These are phyloP conservation scores for Triangularia verruculosa DNA, from an alignment of 2,329 filamentous ascomycete species.

Conservation along the genomic window DNA sequence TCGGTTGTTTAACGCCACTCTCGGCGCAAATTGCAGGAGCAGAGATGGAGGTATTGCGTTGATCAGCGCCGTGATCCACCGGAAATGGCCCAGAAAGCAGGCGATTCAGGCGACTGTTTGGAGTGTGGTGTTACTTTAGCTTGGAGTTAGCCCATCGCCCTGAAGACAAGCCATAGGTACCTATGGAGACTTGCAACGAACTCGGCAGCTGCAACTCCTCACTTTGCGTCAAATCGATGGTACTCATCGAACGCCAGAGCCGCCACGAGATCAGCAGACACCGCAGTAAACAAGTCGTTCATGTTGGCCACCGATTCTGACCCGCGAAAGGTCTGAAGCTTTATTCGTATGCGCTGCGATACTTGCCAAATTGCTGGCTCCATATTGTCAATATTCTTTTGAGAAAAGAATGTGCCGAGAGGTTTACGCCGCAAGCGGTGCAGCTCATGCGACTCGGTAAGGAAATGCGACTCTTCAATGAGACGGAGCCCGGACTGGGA, in stretches of 20 bases:
- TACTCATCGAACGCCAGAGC: not conserved
- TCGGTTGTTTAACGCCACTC: not conserved
- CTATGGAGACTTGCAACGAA: not conserved
- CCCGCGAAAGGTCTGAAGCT: not conserved
- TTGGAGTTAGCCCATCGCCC: too few relatives aligned
- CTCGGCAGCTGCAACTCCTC: not conserved
- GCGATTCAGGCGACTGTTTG: not conserved
- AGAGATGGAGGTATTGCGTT: not conserved
- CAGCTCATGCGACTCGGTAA: not conserved
- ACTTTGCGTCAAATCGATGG: not conserved
- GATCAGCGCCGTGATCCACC: not conserved
- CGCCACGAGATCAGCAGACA: not conserved
- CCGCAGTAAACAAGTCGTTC: not conserved
- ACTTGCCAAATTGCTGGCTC: not conserved
- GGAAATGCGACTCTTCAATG: slow-evolving; percentile 13
- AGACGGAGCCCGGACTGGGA: not conserved
- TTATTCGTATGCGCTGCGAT: not conserved
- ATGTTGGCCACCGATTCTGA: not conserved
- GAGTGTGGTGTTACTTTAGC: not conserved
- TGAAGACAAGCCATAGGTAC: too few relatives aligned
- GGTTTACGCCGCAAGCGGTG: slow-evolving; percentile 4
- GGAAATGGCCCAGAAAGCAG: not conserved
- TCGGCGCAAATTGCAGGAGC: not conserved
- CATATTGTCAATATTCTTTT: not conserved
- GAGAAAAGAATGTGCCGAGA: slow-evolving; percentile 4